A percentile compares a stretch with the other conserved stretches of the same genome.
Evolutionary conservation across 176 grass and related monocot species (phyloP).

Genomic region (Canna indica): DNA sequence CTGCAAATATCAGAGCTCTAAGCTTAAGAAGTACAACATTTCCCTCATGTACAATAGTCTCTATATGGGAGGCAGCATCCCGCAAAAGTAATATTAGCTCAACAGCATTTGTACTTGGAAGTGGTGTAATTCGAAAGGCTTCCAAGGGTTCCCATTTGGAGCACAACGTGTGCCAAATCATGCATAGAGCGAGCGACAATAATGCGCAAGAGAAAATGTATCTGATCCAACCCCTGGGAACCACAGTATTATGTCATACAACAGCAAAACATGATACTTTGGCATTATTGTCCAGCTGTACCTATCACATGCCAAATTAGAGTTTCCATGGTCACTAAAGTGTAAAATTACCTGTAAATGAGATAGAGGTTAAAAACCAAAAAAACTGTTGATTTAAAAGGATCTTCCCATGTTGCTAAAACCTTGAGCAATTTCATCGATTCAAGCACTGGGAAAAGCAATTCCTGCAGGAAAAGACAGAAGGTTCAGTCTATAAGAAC

Average conservation of each 20-base stretch:
- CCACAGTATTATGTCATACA: constrained; percentile 14
- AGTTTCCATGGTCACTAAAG: too few species aligned
- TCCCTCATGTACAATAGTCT: constrained; percentile 41
- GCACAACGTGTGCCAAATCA: constrained; percentile 51
- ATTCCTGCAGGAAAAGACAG: constrained; percentile 38
- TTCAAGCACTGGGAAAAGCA: constrained; percentile 59
- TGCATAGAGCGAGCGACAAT: constrained; percentile 38
- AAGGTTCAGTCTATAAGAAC: too few species aligned
- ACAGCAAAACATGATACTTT: neutral
- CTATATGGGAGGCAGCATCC: constrained; percentile 53
- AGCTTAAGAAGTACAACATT: constrained; percentile 83
- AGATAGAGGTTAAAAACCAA: constrained; percentile 51
- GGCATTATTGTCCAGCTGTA: neutral
- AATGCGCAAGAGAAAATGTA: constrained; percentile 33
- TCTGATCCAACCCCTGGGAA: constrained; percentile 41
- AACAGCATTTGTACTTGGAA: constrained; percentile 63
- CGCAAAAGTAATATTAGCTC: constrained; percentile 66
- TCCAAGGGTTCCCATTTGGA: constrained; percentile 37
- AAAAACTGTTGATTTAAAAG: constrained; percentile 58
- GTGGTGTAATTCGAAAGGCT: constrained; percentile 52
- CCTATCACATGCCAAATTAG: too few species aligned
- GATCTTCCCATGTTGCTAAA: constrained; percentile 67
- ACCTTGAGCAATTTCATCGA: constrained; percentile 39
- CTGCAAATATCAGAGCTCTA: constrained; percentile 60
- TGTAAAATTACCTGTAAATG: constrained; percentile 49